These are phyloP conservation scores for Trifolium subterraneum DNA, from an alignment of 306 rosid species.

Conservation along the genomic window DNA sequence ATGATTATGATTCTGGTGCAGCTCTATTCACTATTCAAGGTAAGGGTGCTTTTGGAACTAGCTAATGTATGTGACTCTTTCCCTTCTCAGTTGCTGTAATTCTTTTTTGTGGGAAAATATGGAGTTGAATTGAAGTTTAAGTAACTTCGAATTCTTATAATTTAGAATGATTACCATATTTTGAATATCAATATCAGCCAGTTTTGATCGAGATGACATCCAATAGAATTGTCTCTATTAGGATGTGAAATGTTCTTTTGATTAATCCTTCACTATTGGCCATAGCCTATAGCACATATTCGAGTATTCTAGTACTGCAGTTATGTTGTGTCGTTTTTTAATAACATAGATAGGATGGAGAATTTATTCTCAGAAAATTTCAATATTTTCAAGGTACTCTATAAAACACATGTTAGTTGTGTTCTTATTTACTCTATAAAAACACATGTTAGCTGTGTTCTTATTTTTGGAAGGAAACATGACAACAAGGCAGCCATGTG, in stretches of 20 bases:
- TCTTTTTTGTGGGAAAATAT: neutral
- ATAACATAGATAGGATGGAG: neutral
- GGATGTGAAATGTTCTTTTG: neutral
- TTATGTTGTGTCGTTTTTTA: neutral
- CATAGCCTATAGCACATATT: neutral
- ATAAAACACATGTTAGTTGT: too few relatives aligned
- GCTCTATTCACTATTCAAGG: slow-evolving; percentile 25
- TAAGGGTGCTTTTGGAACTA: slow-evolving; percentile 16
- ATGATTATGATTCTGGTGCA: slow-evolving; percentile 12
- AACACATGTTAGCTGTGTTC: too few relatives aligned
- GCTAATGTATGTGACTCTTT: slow-evolving; percentile 23
- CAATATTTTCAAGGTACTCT: too few relatives aligned
- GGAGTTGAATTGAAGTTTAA: slow-evolving; percentile 14
- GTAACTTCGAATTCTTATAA: slow-evolving; percentile 2
- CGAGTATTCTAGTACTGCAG: slow-evolving; percentile 5
- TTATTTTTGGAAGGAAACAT: neutral
- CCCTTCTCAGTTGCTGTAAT: neutral
- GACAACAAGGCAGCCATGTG: neutral
- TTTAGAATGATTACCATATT: neutral
- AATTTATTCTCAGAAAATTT: neutral
- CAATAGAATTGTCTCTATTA: neutral
- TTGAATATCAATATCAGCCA: neutral
- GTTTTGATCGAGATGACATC: neutral
- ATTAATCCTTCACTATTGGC: neutral
- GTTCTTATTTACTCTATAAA: too few relatives aligned